Base-by-base conservation (phyloP, 2,329 filamentous ascomycete species). In the Epichloe elymi region DNA sequence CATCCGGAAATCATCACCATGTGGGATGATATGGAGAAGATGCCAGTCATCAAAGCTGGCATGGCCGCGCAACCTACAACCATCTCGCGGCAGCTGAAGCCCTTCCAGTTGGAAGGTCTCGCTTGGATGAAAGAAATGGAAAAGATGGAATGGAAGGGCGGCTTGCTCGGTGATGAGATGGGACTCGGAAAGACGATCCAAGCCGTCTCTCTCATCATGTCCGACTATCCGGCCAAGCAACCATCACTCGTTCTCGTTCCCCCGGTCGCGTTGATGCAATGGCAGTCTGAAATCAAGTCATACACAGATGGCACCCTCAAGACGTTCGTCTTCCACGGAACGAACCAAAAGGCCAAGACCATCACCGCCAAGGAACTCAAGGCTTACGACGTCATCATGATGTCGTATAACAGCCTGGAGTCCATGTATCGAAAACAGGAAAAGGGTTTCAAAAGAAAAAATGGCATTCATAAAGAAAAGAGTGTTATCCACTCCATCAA, bases 121-220 rank as follows among this genome's bases (percentile, higher is more conserved):
- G 83, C 88, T 48, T 98, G 93, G 93, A 94, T 98, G 88, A 81
- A 78, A 54, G 83, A 78, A 51, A 95, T 97, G 76, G 93, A 98
- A 65, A 74, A 86, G 67, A 85, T 81, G 0, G 70, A 85, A 39
- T 97, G 90, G 78, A 87, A 83, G 61, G 93, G 93, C 17, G 93
- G 93, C 14, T 74, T 98, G 2, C 77, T 98, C 2, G 93, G 93
- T 53, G 93, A 98, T 59, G 93, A 98, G 68, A 98, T 98, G 93
- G 93, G 93, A 6, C 86, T 98, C 70, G 93, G 93, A 47, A 98
- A 98, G 72, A 98, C 93, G 0, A 97, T 98, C 48, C 93, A 98
- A 67, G 91, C 93, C 2, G 93, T 98, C 17, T 96, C 91, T 3
- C 77, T 98, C 43, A 89, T 98, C 67, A 97, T 97, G 93, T 96